Evolutionary conservation across 306 rosid genomes (phyloP), one percentile per base, ranked within the genome.

Genomic region (Cicer pinnatifidum): DNA sequence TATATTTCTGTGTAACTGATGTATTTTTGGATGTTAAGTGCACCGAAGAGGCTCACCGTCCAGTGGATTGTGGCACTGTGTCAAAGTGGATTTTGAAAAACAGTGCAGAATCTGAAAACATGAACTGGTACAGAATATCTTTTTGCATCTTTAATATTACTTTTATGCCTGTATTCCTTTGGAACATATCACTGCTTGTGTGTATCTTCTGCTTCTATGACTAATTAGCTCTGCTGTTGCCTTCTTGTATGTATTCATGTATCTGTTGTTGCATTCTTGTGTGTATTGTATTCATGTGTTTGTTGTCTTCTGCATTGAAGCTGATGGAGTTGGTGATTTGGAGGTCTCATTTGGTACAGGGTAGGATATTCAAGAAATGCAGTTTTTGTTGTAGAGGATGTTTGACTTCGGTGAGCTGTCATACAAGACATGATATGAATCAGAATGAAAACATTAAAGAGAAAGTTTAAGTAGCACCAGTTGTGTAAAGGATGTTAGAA

Each of bases 21-120:
- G 28, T 38, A 51, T 67, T 73, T 76, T 73, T 69, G 62, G 71
- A 67, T 76, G 37, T 72, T 12, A 52, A 85, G 89, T 91, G 97
- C 77, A 86, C 85, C 0, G 90, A 89, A 78, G 97, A 88, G 84
- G 96, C 96, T 72, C 97, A 91, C 71, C 92, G 97, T 47, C 97
- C 97, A 11, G 97, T 88, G 75, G 91, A 88, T 77, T 91, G 97
- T 76, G 87, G 78, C 58, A 88, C 91, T 7, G 97, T 86, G 67
- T 71, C 83, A 39, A 89, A 85, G 71, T 91, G 96, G 97, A 82
- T 84, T 48, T 44, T 80, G 81, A 91, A 91, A 86, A 89, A 88
- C 80, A 83, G 84, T 64, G 88, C 89, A 0, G 97, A 91, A 65
- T 88, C 93, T 9, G 96, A 89, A 81, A 91, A 86, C 75, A 84